Evolutionary conservation across 2,329 filamentous ascomycete genomes (phyloP).

Genomic region (Tolypocladium sp.): DNA sequence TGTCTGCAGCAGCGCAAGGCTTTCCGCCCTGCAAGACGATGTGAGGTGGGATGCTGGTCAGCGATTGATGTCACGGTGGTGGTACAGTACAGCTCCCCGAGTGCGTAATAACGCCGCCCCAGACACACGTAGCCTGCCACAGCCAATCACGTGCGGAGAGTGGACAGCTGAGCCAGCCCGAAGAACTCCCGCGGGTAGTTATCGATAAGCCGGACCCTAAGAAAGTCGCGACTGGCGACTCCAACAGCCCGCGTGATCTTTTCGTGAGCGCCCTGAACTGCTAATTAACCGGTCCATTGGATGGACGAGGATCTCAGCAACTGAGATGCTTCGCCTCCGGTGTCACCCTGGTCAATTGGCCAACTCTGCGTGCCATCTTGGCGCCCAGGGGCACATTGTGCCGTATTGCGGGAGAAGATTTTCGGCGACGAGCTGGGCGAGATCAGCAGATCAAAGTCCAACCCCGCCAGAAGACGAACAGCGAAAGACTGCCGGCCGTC

Average conservation of each 20-base stretch:
- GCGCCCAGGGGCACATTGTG: background rate
- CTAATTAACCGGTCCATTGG: too few species aligned
- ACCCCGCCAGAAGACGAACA: background rate
- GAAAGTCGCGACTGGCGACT: background rate
- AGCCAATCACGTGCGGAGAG: slow-evolving; percentile 8
- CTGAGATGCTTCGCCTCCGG: slow-evolving; percentile 19
- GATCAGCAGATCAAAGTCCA: background rate
- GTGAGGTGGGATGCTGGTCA: slow-evolving; percentile 6
- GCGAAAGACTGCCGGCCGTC: background rate
- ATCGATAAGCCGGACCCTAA: slow-evolving; percentile 2
- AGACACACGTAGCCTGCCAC: background rate
- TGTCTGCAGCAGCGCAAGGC: slow-evolving; percentile 31
- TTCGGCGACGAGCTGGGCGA: background rate
- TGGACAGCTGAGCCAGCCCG: background rate
- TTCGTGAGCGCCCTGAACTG: background rate
- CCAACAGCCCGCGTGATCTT: background rate
- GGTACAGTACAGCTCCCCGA: background rate
- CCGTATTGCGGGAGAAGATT: background rate
- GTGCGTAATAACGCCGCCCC: background rate
- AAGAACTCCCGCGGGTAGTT: slow-evolving; percentile 4
- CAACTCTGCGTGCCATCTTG: background rate
- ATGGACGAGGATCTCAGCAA: slow-evolving; percentile 1
- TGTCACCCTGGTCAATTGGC: slow-evolving; percentile 9
- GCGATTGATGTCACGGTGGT: background rate
- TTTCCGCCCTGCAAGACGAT: slow-evolving; percentile 5